phyloP scores from a whole-genome alignment of 768 basidiomycete species.

The Suillus clintonianus region DNA sequence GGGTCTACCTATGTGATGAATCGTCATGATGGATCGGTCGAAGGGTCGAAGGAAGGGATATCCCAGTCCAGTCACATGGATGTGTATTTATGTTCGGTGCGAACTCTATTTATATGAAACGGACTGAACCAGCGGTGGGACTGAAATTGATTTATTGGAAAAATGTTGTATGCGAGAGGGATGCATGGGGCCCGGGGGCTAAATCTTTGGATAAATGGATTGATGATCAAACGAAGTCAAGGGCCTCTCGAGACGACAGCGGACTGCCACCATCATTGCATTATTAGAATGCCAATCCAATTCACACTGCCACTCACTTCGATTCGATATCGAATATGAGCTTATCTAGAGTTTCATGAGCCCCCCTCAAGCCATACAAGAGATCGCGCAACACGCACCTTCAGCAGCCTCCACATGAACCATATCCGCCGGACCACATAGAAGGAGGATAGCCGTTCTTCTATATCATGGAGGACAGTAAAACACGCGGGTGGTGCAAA shows the following conservation, averaged over 20 bases:
- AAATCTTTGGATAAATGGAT: too few relatives aligned
- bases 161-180: too few relatives aligned
- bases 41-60: background rate
- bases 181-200: too few relatives aligned
- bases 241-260: background rate
- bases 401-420: too few relatives aligned
- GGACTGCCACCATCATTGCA: background rate
- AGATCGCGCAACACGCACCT: too few relatives aligned
- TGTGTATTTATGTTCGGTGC: background rate
- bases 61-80: background rate
- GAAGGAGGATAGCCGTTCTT: background rate
- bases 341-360: too few relatives aligned
- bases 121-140: background rate
- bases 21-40: background rate
- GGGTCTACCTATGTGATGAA: constrained; percentile 18
- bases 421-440: too few relatives aligned
- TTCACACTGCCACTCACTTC: too few relatives aligned
- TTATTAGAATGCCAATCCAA: too few relatives aligned
- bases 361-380: too few relatives aligned
- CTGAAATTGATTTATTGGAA: too few relatives aligned
- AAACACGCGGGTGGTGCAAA: background rate
- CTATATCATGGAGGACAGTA: background rate
- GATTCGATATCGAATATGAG: too few relatives aligned
- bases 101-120: background rate
- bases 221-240: background rate